phyloP scores from a whole-genome alignment of 78 protist genomes.

The Acrasis kona region DNA sequence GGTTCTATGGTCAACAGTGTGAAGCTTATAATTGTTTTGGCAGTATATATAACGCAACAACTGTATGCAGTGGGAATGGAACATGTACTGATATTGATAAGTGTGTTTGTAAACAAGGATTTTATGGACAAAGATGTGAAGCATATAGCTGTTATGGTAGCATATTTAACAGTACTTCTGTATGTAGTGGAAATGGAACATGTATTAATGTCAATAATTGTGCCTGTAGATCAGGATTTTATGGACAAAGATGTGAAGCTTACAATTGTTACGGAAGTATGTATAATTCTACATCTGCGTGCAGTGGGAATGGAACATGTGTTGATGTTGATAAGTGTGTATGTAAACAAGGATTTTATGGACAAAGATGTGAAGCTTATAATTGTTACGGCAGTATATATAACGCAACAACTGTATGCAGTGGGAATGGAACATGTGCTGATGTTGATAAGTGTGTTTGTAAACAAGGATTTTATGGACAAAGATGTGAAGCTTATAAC shows the following conservation, averaged over 20 bases:
- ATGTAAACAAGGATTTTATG: background rate
- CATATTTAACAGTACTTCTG: background rate
- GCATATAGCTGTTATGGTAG: background rate
- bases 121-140: background rate
- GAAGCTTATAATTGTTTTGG: background rate
- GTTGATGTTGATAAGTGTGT: background rate
- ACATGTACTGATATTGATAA: background rate
- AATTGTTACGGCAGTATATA: background rate
- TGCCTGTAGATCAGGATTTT: background rate
- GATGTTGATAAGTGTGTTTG: background rate
- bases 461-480: background rate
- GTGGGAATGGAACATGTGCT: background rate
- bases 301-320: background rate
- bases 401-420: background rate
- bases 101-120: background rate
- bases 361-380: background rate
- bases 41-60: background rate
- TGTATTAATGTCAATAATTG: background rate
- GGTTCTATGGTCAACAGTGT: background rate
- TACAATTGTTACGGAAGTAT: background rate
- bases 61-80: background rate
- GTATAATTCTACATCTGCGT: background rate
- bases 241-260: background rate
- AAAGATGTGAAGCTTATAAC: background rate
- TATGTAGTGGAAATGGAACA: background rate